Base-by-base conservation (phyloP, 2,329 filamentous ascomycete species). In the Alternaria gansuensis region DNA sequence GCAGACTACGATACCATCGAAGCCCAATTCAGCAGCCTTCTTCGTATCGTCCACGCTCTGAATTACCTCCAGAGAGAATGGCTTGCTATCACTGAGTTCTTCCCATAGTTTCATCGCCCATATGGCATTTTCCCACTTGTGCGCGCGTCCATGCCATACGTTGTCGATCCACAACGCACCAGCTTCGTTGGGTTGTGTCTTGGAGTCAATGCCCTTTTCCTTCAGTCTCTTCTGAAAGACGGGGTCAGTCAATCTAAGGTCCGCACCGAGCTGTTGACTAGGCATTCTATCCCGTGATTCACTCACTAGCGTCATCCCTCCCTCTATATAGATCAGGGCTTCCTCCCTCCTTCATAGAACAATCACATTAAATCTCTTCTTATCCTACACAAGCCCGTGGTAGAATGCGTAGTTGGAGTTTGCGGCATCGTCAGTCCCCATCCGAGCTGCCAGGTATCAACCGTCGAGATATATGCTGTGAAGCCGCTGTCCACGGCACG, bases 31-130 rank as follows among this genome's bases (percentile, higher is more conserved):
- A 34, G 87, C 81, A 2, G 87, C 87, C 64, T 80, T 82, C 51
- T 82, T 79, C 13, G 89, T 89, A 73, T 92, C 90, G 39, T 81
- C 79, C 0, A 85, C 84, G 13, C 84, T 85, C 77, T 91, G 88
- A n/a, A 92, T 85, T 0, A 89, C 89, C 75, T 92, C 92, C 26
- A 92, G 74, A 48, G 63, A 88, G 78, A 80, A 91, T 65, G 69
- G 87, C 79, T 83, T 82, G 7, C 87, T 80, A 0, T 83, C 83
- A 1, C 76, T 82, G 31, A 85, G 83, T 57, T 80, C 77, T 72
- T 80, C 82, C 79, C 87, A 85, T 23, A 83, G 79, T 68, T 84
- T 78, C 59, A 86, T 85, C 44, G 91, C 70, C 88, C 88, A 91
- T 4, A 82, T 78, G 1, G 91, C 80, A 71, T 90, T 89, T 43